Evolutionary conservation across 2,329 filamentous ascomycete species (phyloP).

Genomic region (Amesomyces nigricolor): DNA sequence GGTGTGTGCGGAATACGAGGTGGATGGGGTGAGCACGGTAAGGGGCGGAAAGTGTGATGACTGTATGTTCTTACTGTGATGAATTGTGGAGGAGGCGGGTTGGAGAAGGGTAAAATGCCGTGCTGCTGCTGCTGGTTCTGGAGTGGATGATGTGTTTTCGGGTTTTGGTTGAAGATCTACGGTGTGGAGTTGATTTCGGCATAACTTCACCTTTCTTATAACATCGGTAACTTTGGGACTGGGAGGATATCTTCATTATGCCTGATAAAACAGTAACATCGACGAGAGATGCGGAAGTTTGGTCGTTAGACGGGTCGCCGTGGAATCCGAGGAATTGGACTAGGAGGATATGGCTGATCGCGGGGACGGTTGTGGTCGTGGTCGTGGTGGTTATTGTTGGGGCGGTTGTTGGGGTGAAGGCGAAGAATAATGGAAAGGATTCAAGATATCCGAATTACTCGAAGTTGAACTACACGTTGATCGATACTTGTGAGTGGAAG

Average conservation of each 20-base stretch:
- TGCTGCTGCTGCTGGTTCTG: no score
- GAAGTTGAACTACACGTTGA: constrained; percentile 41
- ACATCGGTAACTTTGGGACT: no score
- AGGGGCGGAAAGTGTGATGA: no score
- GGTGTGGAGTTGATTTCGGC: no score
- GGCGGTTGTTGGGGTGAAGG: constrained; percentile 36
- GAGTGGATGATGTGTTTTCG: no score
- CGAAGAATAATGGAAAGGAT: constrained; percentile 24
- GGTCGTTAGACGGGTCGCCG: background rate
- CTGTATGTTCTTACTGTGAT: no score
- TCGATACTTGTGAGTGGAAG: constrained; percentile 42
- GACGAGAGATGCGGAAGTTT: background rate
- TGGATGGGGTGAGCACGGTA: no score
- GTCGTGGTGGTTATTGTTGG: constrained; percentile 44
- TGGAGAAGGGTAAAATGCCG: no score
- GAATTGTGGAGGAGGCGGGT: no score
- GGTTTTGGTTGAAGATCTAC: no score
- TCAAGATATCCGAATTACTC: constrained; percentile 44
- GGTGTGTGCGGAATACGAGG: no score
- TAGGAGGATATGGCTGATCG: constrained; percentile 44
- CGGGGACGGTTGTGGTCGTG: constrained; percentile 37
- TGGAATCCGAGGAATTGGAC: constrained; percentile 47
- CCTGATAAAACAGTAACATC: background rate
- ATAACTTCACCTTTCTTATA: no score
- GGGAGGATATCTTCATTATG: background rate